A percentile compares a stretch with the other conserved stretches of the same genome.
Conservation (phyloP, 331 rosid genomes). For the Quercus tomentella region DNA sequence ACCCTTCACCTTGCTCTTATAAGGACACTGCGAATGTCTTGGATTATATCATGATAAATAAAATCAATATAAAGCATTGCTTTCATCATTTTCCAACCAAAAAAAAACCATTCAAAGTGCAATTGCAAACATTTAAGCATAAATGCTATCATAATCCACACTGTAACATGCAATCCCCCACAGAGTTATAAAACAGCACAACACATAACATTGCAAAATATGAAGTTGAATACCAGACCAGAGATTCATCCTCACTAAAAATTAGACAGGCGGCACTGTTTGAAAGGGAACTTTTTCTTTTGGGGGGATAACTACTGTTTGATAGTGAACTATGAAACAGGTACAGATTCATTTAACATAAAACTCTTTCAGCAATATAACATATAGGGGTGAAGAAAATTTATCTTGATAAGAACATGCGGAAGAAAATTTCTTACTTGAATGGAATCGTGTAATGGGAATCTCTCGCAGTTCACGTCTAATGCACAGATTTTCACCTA, state of each 20-base stretch:
- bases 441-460: conserved; percentile 60
- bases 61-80: neutral
- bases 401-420: neutral
- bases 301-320: neutral
- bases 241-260: neutral
- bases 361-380: neutral
- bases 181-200: neutral
- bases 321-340: neutral
- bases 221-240: neutral
- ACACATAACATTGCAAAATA: neutral
- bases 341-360: neutral
- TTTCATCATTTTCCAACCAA: neutral
- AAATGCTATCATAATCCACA: neutral
- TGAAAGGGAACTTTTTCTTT: neutral
- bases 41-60: neutral
- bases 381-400: neutral
- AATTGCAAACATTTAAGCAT: neutral
- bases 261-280: neutral
- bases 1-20: too few species aligned
- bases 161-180: neutral
- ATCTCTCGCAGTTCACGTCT: conserved; percentile 69
- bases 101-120: neutral
- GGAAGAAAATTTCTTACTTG: conserved; percentile 52
- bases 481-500: conserved; percentile 72
- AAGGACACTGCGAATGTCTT: too few species aligned